These are phyloP conservation scores for Fusarium albosuccineum DNA, from an alignment of 2,329 filamentous ascomycete species.

Conservation along the genomic window DNA sequence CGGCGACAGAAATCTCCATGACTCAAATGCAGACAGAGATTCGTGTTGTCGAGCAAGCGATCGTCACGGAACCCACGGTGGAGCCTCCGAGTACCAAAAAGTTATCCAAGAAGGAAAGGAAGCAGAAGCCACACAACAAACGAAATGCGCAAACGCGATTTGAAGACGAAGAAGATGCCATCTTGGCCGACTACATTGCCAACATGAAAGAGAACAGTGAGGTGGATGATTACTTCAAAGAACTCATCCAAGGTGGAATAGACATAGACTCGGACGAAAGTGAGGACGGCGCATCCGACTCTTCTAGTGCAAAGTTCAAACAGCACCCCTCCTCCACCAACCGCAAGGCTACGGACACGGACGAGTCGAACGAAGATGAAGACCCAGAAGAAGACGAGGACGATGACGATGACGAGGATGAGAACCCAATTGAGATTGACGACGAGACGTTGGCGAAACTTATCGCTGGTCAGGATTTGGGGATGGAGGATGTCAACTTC, in stretches of 20 bases:
- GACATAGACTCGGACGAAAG: constrained; percentile 15
- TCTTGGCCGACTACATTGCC: constrained; percentile 77
- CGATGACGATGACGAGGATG: constrained; percentile 19
- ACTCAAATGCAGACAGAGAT: constrained; percentile 52
- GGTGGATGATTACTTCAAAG: constrained; percentile 59
- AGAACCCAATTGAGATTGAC: constrained; percentile 41
- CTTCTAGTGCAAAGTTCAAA: constrained; percentile 55
- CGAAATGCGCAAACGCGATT: constrained; percentile 31
- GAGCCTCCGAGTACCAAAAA: constrained; percentile 1
- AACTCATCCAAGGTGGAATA: constrained; percentile 24
- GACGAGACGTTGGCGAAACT: constrained; percentile 45
- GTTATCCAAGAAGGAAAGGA: constrained; percentile 23
- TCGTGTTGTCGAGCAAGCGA: constrained; percentile 45
- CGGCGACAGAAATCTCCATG: constrained; percentile 37
- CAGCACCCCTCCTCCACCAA: constrained; percentile 68
- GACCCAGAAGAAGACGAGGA: background rate
- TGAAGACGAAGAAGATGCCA: constrained; percentile 63
- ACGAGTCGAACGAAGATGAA: constrained; percentile 32
- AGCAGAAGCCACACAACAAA: constrained; percentile 35
- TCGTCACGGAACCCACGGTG: constrained; percentile 14
- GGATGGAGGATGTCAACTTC: constrained; percentile 33
- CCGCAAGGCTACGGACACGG: constrained; percentile 46
- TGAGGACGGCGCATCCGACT: constrained; percentile 51
- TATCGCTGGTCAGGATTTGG: constrained; percentile 40
- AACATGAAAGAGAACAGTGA: constrained; percentile 69